Base-by-base conservation (phyloP, 2,329 filamentous ascomycete genomes). In the Sporothrix protearum region DNA sequence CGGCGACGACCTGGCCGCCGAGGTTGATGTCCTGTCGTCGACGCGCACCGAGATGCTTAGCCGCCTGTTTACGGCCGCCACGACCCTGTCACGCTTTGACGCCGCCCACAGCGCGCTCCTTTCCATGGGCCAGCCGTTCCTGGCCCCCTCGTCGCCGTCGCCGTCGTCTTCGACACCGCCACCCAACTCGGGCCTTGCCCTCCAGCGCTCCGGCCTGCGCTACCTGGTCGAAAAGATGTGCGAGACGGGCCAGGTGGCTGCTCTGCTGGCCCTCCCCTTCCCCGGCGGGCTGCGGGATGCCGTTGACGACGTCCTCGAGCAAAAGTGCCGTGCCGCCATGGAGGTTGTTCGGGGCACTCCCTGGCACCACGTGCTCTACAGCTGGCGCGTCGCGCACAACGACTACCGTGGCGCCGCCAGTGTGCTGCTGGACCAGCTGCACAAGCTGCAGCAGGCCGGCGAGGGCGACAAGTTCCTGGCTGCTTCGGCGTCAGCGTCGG, bases 301-400 rank as follows among this genome's bases (percentile, higher is more conserved):
- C 30, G 91, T 97, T 22, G 95, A 99, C 78, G 88, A 89, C 5
- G 89, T 93, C 49, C 87, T 99, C 12, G 83, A 88, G 7, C 87
- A 89, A 47, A 88, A 92, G 76, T 93, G 92, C 78, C 73, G 71
- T 9, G 72, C 74, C 2, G 73, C 71, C 19, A 69, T 71, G 57
- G 91, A 93, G 71, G 86, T 93, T 49, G 84, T 83, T 71, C 83
- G 82, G 51, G 88, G 87, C 10, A 86, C 89, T 0, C 92, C 93
- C 3, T 97, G 94, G 78, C 92, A 96, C 78, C 92, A 95, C 77
- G 91, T 97, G 71, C 87, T 98, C 64, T 97, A 97, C 79, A 90
- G 94, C 2, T 97, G 95, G 88, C 89, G 96, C 68, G 91, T 97
- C 75, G 89, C 89, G 74, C 91, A 91, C 75, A 89, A 89, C 77